Conservation (phyloP, 148 eudicot genomes). For the Amaranthus cruentus region DNA sequence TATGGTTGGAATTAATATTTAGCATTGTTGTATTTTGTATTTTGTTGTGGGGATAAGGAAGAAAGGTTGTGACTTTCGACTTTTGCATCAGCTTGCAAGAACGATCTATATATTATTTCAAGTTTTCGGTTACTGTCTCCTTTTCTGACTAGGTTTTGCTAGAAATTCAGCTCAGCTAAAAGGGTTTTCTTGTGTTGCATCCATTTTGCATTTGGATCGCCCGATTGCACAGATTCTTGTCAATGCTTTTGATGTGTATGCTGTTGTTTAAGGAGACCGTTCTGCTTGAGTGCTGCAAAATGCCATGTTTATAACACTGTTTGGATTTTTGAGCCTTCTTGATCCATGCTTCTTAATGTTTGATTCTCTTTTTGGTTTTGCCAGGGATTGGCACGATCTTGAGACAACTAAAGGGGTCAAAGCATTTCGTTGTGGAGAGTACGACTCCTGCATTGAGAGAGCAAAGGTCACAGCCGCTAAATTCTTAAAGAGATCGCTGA, state of each 20-base stretch:
- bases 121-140: neutral
- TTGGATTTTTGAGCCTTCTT: constrained; percentile 5
- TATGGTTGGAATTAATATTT: too few relatives aligned
- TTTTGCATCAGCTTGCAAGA: neutral
- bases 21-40: neutral
- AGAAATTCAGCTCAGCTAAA: neutral
- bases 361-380: constrained; percentile 20
- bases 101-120: neutral
- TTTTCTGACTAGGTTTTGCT: neutral
- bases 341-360: neutral
- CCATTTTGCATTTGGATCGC: neutral
- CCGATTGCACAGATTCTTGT: neutral
- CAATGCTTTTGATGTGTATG: neutral
- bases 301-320: neutral
- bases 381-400: constrained; percentile 81
- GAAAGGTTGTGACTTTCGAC: too few relatives aligned
- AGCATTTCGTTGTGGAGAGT: constrained; percentile 84
- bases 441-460: constrained; percentile 60
- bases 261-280: neutral
- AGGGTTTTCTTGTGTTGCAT: neutral
- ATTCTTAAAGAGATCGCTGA: constrained; percentile 45
- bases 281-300: neutral
- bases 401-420: constrained; percentile 63
- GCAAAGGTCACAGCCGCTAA: constrained; percentile 50
- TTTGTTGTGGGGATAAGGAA: neutral